Percentiles rank a stretch among this genome's conserved stretches.
Evolutionary conservation across 179 eudicot species (phyloP).

Genomic region (Sideroxylon spinosum): DNA sequence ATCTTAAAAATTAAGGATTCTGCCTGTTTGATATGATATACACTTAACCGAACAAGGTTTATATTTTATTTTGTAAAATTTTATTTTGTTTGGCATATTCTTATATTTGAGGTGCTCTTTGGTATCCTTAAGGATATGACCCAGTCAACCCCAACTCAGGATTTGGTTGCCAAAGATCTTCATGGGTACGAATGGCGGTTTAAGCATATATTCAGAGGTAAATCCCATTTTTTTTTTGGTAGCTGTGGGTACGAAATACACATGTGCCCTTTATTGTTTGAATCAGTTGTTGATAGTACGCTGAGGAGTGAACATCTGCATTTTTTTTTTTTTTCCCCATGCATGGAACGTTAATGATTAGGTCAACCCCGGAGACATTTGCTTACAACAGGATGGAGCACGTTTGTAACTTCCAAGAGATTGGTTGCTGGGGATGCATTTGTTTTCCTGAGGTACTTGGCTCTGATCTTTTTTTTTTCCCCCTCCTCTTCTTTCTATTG

Average conservation of each 20-base stretch:
- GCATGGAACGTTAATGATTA: constrained; percentile 23
- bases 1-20: too few relatives aligned
- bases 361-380: constrained; percentile 93
- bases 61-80: not conserved
- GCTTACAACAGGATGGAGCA: constrained; percentile 98
- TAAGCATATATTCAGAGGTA: constrained; percentile 84
- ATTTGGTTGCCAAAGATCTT: constrained; percentile 78
- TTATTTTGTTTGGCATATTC: constrained; percentile 6
- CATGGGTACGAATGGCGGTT: constrained; percentile 90
- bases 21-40: too few relatives aligned
- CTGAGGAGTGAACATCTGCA: not conserved
- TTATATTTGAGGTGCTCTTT: constrained; percentile 15
- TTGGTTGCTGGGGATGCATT: constrained; percentile 85
- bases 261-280: not conserved
- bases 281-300: not conserved
- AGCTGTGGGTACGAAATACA: not conserved
- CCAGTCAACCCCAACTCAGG: constrained; percentile 74
- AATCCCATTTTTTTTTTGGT: not conserved
- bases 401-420: constrained; percentile 78
- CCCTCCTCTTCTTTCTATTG: not conserved
- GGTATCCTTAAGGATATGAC: constrained; percentile 56
- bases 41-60: not conserved
- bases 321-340: not conserved
- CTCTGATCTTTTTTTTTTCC: not conserved
- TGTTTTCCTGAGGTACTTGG: constrained; percentile 79